Evolutionary conservation across 495 filamentous ascomycete genomes (phyloP).

Genomic region (Penicillium taxi): DNA sequence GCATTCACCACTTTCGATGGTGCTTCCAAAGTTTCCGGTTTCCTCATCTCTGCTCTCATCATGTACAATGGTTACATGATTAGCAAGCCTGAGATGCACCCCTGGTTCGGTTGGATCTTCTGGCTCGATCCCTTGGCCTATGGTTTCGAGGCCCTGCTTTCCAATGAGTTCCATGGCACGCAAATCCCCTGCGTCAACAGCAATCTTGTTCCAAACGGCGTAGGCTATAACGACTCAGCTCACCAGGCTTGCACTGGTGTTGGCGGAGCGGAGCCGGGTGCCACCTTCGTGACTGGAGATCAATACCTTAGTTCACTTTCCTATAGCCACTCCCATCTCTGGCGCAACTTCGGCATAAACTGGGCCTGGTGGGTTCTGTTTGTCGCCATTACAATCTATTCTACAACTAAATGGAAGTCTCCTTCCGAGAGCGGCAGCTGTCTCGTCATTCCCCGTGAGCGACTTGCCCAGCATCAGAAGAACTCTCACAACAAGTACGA

Average conservation of each 20-base stretch:
- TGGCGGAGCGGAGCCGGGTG: conserved; percentile 37
- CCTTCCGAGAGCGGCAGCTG: conserved; percentile 24
- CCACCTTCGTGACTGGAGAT: conserved; percentile 35
- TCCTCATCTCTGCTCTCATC: conserved; percentile 33
- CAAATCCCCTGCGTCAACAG: conserved; percentile 39
- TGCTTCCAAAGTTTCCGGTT: conserved; percentile 48
- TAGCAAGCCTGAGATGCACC: conserved; percentile 56
- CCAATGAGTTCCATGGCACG: conserved; percentile 56
- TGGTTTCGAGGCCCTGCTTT: conserved; percentile 58
- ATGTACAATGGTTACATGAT: conserved; percentile 58
- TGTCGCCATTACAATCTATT: conserved; percentile 28
- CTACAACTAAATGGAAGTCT: conserved; percentile 31
- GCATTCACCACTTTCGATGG: conserved; percentile 43
- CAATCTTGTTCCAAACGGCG: conserved; percentile 38
- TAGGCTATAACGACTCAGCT: conserved; percentile 22
- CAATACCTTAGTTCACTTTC: conserved; percentile 42
- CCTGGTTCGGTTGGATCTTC: conserved; percentile 71
- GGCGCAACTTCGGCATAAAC: conserved; percentile 42
- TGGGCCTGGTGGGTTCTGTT: conserved; percentile 41
- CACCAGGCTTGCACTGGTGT: conserved; percentile 49
- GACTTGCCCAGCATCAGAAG: conserved; percentile 15
- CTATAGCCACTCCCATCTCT: conserved; percentile 40
- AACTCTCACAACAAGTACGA: conserved; percentile 11
- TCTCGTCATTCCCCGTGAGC: conserved; percentile 37
- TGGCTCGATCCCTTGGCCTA: conserved; percentile 69